Percentiles rank a stretch among this genome's conserved stretches.
These are phyloP conservation scores for Fusarium tuaranense DNA, from an alignment of 2,329 filamentous ascomycete species.

Conservation along the genomic window DNA sequence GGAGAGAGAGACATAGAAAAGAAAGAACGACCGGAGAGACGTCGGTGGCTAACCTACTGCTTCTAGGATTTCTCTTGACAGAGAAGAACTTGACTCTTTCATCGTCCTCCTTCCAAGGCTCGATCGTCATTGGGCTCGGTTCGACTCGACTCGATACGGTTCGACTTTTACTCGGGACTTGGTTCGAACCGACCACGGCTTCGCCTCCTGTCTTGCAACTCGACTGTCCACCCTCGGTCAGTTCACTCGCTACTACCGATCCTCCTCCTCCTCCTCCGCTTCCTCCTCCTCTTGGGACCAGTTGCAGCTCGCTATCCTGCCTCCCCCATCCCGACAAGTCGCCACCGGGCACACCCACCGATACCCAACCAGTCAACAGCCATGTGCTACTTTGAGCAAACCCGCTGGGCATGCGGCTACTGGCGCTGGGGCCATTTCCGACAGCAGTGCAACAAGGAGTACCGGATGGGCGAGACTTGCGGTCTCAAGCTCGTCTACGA, in stretches of 20 bases:
- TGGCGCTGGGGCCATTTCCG: constrained; percentile 96
- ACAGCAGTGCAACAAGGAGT: constrained; percentile 93
- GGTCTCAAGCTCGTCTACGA: constrained; percentile 90
- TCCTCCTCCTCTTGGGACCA: constrained; percentile 15
- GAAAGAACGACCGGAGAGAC: neutral
- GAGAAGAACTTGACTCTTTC: constrained; percentile 16
- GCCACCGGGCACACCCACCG: constrained; percentile 23
- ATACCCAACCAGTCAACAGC: constrained; percentile 44
- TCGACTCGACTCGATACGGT: constrained; percentile 16
- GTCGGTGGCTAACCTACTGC: constrained; percentile 27
- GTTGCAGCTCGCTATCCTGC: constrained; percentile 8
- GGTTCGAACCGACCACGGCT: constrained; percentile 32
- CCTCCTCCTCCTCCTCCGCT: constrained; percentile 23
- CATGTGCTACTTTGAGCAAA: constrained; percentile 98
- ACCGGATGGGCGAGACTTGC: constrained; percentile 95
- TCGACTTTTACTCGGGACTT: constrained; percentile 27
- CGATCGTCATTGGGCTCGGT: constrained; percentile 16
- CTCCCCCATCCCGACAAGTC: constrained; percentile 11
- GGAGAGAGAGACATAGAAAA: neutral
- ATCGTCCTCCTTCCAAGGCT: constrained; percentile 17
- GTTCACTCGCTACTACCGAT: constrained; percentile 8
- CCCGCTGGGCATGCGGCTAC: constrained; percentile 85
- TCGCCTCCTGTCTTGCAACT: constrained; percentile 26
- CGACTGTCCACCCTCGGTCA: constrained; percentile 30
- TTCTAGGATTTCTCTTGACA: constrained; percentile 17